Percentiles rank a stretch among this genome's conserved stretches.
Conservation (phyloP, 306 rosid genomes). For the Prunus davidiana region DNA sequence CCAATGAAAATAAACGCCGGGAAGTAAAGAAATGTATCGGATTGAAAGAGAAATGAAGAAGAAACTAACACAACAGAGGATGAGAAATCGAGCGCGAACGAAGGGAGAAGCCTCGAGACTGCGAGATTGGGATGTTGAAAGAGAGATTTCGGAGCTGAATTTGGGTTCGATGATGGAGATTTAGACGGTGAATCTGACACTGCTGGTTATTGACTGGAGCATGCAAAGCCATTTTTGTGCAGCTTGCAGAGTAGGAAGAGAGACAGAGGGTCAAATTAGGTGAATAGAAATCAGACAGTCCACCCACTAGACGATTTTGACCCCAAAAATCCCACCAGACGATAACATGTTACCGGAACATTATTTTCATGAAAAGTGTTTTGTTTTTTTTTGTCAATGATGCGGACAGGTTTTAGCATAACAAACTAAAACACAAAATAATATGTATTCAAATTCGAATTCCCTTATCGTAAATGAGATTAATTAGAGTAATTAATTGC, state of each 20-base stretch:
- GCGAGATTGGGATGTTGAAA: slow-evolving; percentile 3
- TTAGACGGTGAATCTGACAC: slow-evolving; percentile 7
- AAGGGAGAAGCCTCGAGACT: slow-evolving; percentile 1
- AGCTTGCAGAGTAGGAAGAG: neutral
- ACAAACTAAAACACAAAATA: too few relatives aligned
- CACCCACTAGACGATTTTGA: too few relatives aligned
- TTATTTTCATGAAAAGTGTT: too few relatives aligned
- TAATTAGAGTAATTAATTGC: too few relatives aligned
- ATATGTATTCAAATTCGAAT: too few relatives aligned
- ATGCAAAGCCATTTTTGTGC: slow-evolving; percentile 15
- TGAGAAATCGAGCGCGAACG: neutral
- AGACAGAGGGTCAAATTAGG: too few relatives aligned
- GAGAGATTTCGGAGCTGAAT: neutral
- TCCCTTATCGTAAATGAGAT: fast-evolving
- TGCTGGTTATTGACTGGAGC: neutral
- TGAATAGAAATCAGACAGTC: too few relatives aligned
- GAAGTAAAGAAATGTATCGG: neutral
- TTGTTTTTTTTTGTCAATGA: too few relatives aligned
- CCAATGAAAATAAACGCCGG: neutral
- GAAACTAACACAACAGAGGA: slow-evolving; percentile 14
- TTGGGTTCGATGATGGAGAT: slow-evolving; percentile 9
- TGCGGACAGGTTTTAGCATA: too few relatives aligned
- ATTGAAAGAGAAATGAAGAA: neutral
- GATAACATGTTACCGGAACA: too few relatives aligned
- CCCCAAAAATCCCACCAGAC: too few relatives aligned